phyloP scores from a whole-genome alignment of 495 filamentous ascomycete genomes.

The Penicillium crystallinum region DNA sequence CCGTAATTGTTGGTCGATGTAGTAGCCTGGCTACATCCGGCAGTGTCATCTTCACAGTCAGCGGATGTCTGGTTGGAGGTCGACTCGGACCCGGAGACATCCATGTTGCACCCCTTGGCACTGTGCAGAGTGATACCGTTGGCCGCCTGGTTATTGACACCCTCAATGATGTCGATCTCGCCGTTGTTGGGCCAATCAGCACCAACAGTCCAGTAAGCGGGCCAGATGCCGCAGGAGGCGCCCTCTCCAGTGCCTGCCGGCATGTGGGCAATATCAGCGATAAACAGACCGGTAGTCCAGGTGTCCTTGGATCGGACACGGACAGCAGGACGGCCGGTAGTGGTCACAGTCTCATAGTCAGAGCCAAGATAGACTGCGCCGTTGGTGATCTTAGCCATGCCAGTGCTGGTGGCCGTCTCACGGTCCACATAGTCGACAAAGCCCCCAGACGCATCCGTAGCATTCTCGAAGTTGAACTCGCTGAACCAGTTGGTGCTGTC shows the following conservation, averaged over 20 bases:
- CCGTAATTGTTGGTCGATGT: conserved; percentile 36
- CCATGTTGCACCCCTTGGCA: conserved; percentile 44
- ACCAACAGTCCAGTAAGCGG: conserved; percentile 33
- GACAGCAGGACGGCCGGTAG: conserved; percentile 52
- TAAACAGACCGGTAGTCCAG: conserved; percentile 54
- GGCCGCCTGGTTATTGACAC: conserved; percentile 43
- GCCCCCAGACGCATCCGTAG: conserved; percentile 61
- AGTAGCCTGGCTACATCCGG: not conserved
- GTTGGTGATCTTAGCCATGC: conserved; percentile 48
- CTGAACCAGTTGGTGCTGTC: conserved; percentile 42
- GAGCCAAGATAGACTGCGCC: conserved; percentile 42
- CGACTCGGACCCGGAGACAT: conserved; percentile 23
- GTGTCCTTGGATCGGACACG: conserved; percentile 48
- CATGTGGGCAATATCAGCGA: conserved; percentile 57
- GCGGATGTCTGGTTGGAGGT: not conserved
- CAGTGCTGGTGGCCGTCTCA: conserved; percentile 43
- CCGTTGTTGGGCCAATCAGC: conserved; percentile 36
- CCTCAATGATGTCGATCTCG: conserved; percentile 62
- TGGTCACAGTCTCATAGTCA: conserved; percentile 28
- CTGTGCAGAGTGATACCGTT: conserved; percentile 58
- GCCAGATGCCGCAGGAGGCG: conserved; percentile 55
- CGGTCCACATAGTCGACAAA: conserved; percentile 60
- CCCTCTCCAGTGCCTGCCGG: conserved; percentile 29
- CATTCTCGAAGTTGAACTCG: conserved; percentile 47
- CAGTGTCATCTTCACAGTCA: conserved; percentile 4